A percentile compares a stretch with the other conserved stretches of the same genome.
These are phyloP conservation scores for Hsuehochloa calcarea DNA, from an alignment of 176 grass and related monocot species.

Conservation along the genomic window DNA sequence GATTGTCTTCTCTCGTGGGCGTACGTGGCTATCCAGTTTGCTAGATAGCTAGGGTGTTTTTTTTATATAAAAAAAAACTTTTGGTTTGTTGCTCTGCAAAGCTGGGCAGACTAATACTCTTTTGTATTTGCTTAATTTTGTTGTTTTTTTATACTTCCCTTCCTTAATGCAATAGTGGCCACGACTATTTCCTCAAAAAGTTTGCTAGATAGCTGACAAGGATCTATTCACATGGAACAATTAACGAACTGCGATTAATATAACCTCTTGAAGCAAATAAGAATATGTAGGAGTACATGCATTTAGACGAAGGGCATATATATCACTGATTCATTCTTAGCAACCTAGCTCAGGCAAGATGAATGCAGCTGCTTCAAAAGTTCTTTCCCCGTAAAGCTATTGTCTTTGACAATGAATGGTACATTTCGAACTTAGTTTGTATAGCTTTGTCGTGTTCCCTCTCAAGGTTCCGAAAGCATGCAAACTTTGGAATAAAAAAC, in stretches of 20 bases:
- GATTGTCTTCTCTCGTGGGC: background rate
- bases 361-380: background rate
- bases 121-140: no score
- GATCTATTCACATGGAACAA: background rate
- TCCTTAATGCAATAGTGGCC: no score
- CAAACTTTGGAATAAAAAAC: background rate
- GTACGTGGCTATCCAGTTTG: background rate
- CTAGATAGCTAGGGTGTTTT: no score
- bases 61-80: no score
- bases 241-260: background rate
- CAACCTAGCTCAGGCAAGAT: background rate
- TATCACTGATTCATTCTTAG: background rate
- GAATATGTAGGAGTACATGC: background rate
- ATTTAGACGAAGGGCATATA: background rate
- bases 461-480: background rate
- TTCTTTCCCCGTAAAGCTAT: background rate
- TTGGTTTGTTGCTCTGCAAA: no score
- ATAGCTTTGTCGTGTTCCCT: background rate
- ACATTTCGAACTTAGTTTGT: background rate
- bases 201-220: background rate
- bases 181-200: no score
- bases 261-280: background rate
- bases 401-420: background rate
- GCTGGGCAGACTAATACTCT: no score
- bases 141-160: no score